Conservation (phyloP, 2,329 filamentous ascomycete genomes). For the Fusarium burgessii region DNA sequence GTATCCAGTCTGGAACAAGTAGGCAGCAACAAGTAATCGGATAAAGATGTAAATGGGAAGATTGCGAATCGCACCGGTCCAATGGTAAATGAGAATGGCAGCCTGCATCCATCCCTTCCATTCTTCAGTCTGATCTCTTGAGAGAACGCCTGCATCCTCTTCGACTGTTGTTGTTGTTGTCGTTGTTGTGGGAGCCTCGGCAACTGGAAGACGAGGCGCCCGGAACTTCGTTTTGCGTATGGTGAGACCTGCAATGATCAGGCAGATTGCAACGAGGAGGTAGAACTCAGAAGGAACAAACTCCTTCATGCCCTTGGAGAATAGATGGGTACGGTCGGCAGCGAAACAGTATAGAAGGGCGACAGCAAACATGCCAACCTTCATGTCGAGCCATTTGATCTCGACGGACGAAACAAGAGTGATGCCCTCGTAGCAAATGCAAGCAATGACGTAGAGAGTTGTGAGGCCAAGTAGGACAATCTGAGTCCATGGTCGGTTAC, state of each 20-base stretch:
- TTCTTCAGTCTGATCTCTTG: conserved; percentile 70
- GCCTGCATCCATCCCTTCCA: conserved; percentile 76
- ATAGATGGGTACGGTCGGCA: conserved; percentile 47
- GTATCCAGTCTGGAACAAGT: conserved; percentile 72
- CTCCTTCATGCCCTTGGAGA: conserved; percentile 47
- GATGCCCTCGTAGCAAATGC: conserved; percentile 32
- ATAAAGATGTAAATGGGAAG: conserved; percentile 67
- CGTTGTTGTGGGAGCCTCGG: neutral
- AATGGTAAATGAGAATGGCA: conserved; percentile 66
- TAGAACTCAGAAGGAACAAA: conserved; percentile 36
- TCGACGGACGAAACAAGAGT: conserved; percentile 29
- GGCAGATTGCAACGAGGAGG: conserved; percentile 25
- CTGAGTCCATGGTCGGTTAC: conserved; percentile 40
- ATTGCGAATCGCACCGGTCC: conserved; percentile 61
- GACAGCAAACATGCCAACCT: conserved; percentile 44
- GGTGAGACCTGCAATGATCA: conserved; percentile 25
- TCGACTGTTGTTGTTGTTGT: neutral
- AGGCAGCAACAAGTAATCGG: conserved; percentile 66
- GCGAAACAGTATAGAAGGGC: conserved; percentile 47
- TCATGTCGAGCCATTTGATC: conserved; percentile 37
- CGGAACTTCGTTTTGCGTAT: conserved; percentile 35
- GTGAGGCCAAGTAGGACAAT: conserved; percentile 38
- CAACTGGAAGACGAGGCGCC: conserved; percentile 17
- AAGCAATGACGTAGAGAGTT: conserved; percentile 32
- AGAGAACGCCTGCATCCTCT: conserved; percentile 42